phyloP scores from a whole-genome alignment of 805 yeast species.

The Scheffersomyces coipomensis region DNA sequence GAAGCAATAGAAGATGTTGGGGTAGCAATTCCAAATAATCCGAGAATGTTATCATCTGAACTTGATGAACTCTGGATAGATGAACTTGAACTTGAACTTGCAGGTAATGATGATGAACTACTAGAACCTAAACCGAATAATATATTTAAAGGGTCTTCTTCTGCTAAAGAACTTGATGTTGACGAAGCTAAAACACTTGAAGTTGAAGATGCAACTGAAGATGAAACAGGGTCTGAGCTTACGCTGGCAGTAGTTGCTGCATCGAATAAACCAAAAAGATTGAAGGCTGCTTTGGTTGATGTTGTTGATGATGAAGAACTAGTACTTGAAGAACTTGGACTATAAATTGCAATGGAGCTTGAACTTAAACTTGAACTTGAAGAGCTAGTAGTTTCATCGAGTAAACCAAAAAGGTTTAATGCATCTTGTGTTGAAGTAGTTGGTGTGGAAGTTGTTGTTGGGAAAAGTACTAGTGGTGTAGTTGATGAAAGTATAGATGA shows the following conservation, averaged over 20 bases:
- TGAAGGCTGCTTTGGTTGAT: neutral
- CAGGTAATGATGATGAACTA: neutral
- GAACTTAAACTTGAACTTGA: constrained; percentile 4
- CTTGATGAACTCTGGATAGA: too few species aligned
- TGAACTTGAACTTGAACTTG: too few species aligned
- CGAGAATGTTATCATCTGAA: too few species aligned
- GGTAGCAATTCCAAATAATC: too few species aligned
- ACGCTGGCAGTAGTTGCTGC: neutral
- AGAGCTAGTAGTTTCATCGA: neutral
- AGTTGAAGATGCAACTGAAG: neutral
- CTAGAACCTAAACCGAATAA: too few species aligned
- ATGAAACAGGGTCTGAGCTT: constrained; percentile 6
- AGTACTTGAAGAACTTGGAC: constrained; percentile 4
- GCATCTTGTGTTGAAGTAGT: too few species aligned
- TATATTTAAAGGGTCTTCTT: too few species aligned
- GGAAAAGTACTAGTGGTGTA: neutral
- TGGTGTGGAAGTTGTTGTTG: neutral
- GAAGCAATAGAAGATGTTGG: neutral
- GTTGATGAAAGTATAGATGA: constrained; percentile 1
- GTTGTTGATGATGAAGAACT: neutral
- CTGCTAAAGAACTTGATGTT: neutral
- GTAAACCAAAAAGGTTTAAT: constrained; percentile 1
- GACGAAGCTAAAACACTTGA: neutral
- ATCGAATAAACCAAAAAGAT: constrained; percentile 1
- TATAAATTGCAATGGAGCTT: constrained; percentile 7